Percentiles rank a stretch among this genome's conserved stretches.
Conservation (phyloP, 1,284 basidiomycete genomes). For the Trichosporon faecale region DNA sequence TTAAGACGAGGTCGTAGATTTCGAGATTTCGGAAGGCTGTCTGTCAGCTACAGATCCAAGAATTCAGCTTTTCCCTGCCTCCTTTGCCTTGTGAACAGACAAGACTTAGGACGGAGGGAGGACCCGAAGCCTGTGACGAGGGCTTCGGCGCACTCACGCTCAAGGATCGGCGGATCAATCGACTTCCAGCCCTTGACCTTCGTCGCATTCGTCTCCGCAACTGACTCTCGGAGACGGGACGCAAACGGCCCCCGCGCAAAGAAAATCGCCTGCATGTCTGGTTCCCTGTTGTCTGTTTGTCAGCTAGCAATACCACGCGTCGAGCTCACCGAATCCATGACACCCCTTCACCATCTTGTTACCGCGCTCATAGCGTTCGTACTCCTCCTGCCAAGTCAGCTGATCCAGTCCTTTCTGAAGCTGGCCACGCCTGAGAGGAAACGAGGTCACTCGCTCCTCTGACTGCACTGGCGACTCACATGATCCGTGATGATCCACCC, state of each 20-base stretch:
- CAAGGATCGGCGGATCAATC: conserved; percentile 67
- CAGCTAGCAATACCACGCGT: background rate
- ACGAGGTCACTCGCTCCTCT: too few relatives aligned
- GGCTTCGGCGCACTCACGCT: conserved; percentile 44
- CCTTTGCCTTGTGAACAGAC: too few relatives aligned
- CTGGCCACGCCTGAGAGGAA: background rate
- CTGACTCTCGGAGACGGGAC: background rate
- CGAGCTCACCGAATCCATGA: conserved; percentile 19
- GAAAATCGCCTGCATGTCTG: conserved; percentile 82
- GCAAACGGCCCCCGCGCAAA: conserved; percentile 57
- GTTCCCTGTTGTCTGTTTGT: conserved; percentile 61
- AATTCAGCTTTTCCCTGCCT: too few relatives aligned
- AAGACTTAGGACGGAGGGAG: too few relatives aligned
- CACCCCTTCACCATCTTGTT: conserved; percentile 15
- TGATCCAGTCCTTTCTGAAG: background rate
- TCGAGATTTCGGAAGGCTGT: conserved; percentile 73
- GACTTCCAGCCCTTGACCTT: conserved; percentile 30
- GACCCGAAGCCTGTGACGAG: background rate
- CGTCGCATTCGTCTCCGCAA: conserved; percentile 49
- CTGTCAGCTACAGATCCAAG: background rate
- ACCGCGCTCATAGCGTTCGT: conserved; percentile 4
- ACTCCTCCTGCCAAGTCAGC: conserved; percentile 51
- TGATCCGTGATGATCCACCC: conserved; percentile 67
- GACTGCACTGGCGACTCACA: conserved; percentile 22
- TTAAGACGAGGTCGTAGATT: conserved; percentile 75